phyloP scores from a whole-genome alignment of 768 basidiomycete genomes.

The Cytidiella melzeri region DNA sequence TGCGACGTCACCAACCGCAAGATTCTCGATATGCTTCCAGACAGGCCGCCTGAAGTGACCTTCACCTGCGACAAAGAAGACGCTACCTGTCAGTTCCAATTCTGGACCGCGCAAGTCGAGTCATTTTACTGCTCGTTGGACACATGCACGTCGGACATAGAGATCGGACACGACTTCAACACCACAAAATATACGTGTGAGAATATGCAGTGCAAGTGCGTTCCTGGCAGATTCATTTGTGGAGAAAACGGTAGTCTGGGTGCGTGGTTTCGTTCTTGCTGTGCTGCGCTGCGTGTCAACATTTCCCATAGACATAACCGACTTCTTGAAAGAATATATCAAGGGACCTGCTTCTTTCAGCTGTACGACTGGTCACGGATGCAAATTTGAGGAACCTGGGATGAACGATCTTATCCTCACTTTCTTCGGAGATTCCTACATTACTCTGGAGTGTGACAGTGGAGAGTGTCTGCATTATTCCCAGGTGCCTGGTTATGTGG shows the following conservation, averaged over 20 bases:
- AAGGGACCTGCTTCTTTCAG: constrained; percentile 86
- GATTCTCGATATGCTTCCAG: constrained; percentile 90
- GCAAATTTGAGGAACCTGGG: constrained; percentile 90
- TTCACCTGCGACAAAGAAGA: constrained; percentile 76
- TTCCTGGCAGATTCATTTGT: constrained; percentile 92
- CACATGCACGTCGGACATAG: constrained; percentile 47
- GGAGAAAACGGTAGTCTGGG: constrained; percentile 93
- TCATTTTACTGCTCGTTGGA: constrained; percentile 93
- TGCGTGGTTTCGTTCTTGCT: constrained; percentile 33
- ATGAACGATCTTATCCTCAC: constrained; percentile 95
- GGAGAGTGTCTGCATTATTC: constrained; percentile 94
- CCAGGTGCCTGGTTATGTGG: constrained; percentile 89
- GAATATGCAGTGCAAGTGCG: constrained; percentile 82
- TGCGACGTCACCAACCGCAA: constrained; percentile 98
- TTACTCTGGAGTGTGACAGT: constrained; percentile 78
- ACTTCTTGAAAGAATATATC: constrained; percentile 87
- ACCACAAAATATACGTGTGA: constrained; percentile 75
- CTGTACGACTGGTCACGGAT: constrained; percentile 65
- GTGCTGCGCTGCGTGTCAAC: background rate
- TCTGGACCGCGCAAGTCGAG: constrained; percentile 94
- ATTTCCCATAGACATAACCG: constrained; percentile 68
- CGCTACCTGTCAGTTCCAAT: constrained; percentile 86
- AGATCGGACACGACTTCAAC: constrained; percentile 58
- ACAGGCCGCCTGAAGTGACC: constrained; percentile 90
- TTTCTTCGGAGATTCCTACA: constrained; percentile 89